Evolutionary conservation across 75 land plant genomes (phyloP).

Genomic region (Gnetum montanum): DNA sequence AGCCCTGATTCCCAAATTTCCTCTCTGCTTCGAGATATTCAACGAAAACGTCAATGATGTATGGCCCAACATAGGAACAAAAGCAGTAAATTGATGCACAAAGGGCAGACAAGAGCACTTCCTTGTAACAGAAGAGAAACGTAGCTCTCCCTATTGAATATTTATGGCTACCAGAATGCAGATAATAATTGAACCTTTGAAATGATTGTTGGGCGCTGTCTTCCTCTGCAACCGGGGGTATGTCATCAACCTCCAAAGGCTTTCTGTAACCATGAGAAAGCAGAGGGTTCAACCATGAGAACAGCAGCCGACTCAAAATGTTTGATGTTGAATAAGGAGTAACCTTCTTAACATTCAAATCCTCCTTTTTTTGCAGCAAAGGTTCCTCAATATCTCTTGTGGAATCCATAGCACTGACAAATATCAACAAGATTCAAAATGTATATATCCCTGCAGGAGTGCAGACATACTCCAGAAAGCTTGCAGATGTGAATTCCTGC

Average conservation of each 20-base stretch:
- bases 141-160: conserved; percentile 23
- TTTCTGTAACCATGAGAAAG: conserved; percentile 38
- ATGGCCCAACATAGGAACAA: conserved; percentile 59
- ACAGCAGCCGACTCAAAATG: conserved; percentile 40
- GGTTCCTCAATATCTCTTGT: not conserved
- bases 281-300: conserved; percentile 68
- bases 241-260: conserved; percentile 44
- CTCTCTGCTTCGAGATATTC: no score
- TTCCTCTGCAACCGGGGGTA: conserved; percentile 40
- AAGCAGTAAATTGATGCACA: conserved; percentile 21
- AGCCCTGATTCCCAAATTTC: conserved; percentile 33
- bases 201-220: conserved; percentile 30
- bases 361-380: not conserved
- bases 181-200: conserved; percentile 21
- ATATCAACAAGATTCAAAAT: no score
- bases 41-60: conserved; percentile 48
- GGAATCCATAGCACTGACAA: not conserved
- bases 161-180: conserved; percentile 18
- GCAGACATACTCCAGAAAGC: no score
- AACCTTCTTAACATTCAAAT: not conserved
- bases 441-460: no score
- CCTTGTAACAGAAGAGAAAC: conserved; percentile 18
- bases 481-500: no score
- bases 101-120: conserved; percentile 22
- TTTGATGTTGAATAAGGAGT: conserved; percentile 17